Base-by-base conservation (phyloP, 2,329 filamentous ascomycete genomes). In the Geosmithia morbida region DNA sequence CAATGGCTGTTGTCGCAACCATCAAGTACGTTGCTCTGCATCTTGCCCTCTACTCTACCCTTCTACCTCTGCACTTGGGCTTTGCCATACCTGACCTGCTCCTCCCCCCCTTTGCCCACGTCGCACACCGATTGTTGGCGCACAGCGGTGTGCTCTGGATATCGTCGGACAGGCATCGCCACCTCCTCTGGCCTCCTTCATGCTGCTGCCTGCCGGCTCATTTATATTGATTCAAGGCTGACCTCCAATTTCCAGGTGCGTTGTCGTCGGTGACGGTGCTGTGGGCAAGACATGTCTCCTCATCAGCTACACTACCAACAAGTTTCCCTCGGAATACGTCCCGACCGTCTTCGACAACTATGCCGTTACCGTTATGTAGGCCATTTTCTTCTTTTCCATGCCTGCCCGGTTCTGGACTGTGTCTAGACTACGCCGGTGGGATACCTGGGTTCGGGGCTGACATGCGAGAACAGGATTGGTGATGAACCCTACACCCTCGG, bases 301-400 rank as follows among this genome's bases (percentile, higher is more conserved):
- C 63, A 98, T 98, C 72, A 94, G 87, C 66, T 98, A 98, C 71
- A 98, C 92, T 54, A 98, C 92, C 54, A 98, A 98, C 77, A 97
- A 97, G 62, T 98, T 98, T 67, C 92, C 92, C 37, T 96, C 89
- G 60, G 92, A 98, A 89, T 98, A 98, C 67, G 92, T 98, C 50
- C 92, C 92, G 46, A 98, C 92, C 29, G 92, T 98, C 54, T 98
- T 98, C 68, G 92, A 98, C 69, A 98, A 98, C 71, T 98, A 98
- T 77, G 92, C 92, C 49, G 92, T 98, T 65, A 98, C 92, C 55
- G 92, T 98, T 57, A 98, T 98, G 92, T 96, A 77, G 11, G 48
- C 46, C 41, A 17, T 42, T 6, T 16, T 22, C 20, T 26, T 22
- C 18, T 26, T 16, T 18, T 22, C 22, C 22, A 26, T 26, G 22